Evolutionary conservation across 495 filamentous ascomycete genomes (phyloP), one percentile per base, ranked within the genome.

Genomic region (Penicillium longicatenatum): DNA sequence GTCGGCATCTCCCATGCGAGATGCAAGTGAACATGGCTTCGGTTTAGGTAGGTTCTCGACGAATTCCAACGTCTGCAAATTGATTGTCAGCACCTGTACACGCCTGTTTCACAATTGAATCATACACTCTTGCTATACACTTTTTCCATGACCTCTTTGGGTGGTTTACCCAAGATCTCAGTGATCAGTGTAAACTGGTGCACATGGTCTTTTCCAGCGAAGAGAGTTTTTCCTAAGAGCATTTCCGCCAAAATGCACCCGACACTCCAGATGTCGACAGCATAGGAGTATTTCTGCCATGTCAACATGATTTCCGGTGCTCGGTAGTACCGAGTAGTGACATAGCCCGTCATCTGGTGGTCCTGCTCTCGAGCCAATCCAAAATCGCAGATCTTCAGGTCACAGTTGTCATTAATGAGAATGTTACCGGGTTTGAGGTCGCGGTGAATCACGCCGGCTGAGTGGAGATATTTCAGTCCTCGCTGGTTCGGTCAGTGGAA

Each of bases 141-240:
- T 14, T 17, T 55, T 2, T 62, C 51, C 51, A 62, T 49, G 3
- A 55, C 48, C 21, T 56, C 52, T 26, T 93, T 89, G n/a, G 92
- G 91, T 16, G 92, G 92, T 9, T 91, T 96, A 35, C 92, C 92
- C 33, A 96, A 79, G 44, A 96, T 82, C 69, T 95, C 91, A 3
- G 91, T 95, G 71, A 96, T 96, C 76, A 96, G 94, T 31, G 88
- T 93, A 74, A 96, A 95, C 64, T 96, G 92, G 70, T 96, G 90
- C 67, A 95, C 91, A 68, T 96, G 92, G 69, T 96, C 92, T 71
- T 95, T 96, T 64, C 92, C 92, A 1, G 92, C 92, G 79, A 96
- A 95, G 8, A 96, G 77, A 43, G 91, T 90, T 75, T 93, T 94
- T 43, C 92, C 91, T 75, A 93, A 89, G 48, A 96, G 78, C 92